Conservation (phyloP, 164 flowering plant genomes). For the Chloranthus sessilifolius region DNA sequence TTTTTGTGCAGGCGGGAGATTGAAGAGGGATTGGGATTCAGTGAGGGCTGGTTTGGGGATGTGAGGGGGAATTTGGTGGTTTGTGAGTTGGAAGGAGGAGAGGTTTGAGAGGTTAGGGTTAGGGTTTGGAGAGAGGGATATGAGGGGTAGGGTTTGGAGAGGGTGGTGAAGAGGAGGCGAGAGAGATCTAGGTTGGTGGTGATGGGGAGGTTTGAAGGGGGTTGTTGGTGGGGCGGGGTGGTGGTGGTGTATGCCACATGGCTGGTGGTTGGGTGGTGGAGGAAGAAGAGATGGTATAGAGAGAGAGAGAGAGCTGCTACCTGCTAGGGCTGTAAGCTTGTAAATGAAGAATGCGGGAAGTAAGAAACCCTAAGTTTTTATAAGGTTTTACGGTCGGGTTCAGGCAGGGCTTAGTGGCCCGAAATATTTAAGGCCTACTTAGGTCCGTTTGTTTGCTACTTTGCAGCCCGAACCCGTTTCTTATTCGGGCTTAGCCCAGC, state of each 20-base stretch:
- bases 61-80: conserved; percentile 5
- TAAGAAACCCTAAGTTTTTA: no score
- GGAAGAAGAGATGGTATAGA: not conserved
- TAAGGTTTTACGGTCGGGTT: no score
- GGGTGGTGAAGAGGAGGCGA: conserved; percentile 1
- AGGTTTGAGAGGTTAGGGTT: not conserved
- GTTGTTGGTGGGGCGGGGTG: conserved; percentile 6
- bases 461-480: no score
- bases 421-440: no score
- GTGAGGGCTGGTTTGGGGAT: conserved; percentile 3
- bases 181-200: conserved; percentile 2
- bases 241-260: conserved; percentile 1
- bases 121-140: conserved; percentile 1
- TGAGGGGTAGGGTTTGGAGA: not conserved
- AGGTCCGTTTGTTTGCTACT: no score
- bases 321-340: no score
- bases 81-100: conserved; percentile 7
- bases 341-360: no score
- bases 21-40: conserved; percentile 4
- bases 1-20: not conserved
- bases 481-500: no score
- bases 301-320: not conserved
- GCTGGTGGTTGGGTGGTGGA: not conserved
- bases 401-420: no score
- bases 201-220: conserved; percentile 8